Percentiles rank a stretch among this genome's conserved stretches.
These are phyloP conservation scores for Colletotrichum orchidophilum DNA, from an alignment of 2,329 filamentous ascomycete genomes.

Conservation along the genomic window DNA sequence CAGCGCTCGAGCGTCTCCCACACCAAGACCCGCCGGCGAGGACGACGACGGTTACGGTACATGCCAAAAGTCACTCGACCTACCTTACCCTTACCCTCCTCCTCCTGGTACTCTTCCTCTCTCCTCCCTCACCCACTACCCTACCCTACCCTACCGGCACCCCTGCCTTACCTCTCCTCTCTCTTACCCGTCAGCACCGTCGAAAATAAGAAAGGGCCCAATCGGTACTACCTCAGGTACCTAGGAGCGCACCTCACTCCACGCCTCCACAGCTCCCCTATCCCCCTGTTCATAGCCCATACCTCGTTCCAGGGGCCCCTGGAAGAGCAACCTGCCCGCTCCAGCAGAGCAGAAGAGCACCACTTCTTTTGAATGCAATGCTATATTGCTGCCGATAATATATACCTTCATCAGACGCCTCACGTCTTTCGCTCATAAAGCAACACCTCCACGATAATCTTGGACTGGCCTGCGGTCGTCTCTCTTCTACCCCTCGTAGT, in stretches of 20 bases:
- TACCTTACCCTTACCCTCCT: background rate
- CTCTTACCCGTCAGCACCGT: conserved; percentile 7
- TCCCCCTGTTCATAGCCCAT: conserved; percentile 35
- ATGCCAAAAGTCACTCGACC: conserved; percentile 37
- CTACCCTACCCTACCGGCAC: background rate
- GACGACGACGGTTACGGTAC: conserved; percentile 21
- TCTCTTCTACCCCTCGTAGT: conserved; percentile 20
- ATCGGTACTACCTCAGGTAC: conserved; percentile 34
- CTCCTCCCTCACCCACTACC: conserved; percentile 34
- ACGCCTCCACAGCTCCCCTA: conserved; percentile 36
- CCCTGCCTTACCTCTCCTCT: background rate
- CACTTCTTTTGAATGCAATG: conserved; percentile 30
- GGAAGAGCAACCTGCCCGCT: conserved; percentile 12
- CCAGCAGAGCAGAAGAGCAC: conserved; percentile 27
- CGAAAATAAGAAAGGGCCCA: conserved; percentile 33
- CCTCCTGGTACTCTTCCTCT: conserved; percentile 34
- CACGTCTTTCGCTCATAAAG: conserved; percentile 29
- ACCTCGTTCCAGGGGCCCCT: conserved; percentile 25
- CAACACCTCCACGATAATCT: conserved; percentile 34
- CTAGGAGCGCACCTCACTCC: conserved; percentile 31
- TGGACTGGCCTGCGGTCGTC: conserved; percentile 25
- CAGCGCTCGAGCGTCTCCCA: conserved; percentile 35
- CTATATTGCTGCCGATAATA: conserved; percentile 38
- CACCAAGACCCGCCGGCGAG: conserved; percentile 15
- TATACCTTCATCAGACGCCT: conserved; percentile 37